A percentile compares a stretch with the other conserved stretches of the same genome.
Evolutionary conservation across 2,329 filamentous ascomycete species (phyloP).

Genomic region (Lasiodiplodia gonubiensis): DNA sequence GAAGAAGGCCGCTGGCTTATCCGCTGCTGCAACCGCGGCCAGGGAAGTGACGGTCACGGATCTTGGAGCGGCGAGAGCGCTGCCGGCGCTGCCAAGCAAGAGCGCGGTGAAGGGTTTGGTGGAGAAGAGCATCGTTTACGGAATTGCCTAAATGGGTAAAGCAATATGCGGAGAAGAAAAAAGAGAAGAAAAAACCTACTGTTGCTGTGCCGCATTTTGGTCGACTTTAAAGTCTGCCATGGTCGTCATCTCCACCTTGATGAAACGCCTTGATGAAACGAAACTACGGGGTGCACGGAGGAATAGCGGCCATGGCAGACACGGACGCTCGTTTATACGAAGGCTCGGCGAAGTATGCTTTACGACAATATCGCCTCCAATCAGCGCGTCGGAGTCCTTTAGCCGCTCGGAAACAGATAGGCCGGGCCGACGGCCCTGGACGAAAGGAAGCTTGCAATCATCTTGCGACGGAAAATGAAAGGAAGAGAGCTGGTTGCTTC

Average conservation of each 20-base stretch:
- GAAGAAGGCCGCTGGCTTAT: conserved; percentile 35
- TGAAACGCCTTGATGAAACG: not conserved
- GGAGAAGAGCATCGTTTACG: not conserved
- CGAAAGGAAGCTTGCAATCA: not conserved
- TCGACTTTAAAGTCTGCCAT: not conserved
- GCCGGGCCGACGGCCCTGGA: not conserved
- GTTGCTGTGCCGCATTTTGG: not conserved
- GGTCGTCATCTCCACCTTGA: not conserved
- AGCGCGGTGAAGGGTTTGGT: not conserved
- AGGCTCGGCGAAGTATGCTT: no score
- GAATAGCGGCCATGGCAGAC: not conserved
- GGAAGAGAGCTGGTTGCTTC: no score
- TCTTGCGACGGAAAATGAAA: not conserved
- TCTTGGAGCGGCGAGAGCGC: not conserved
- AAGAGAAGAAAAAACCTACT: no score
- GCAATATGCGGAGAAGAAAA: not conserved
- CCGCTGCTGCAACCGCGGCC: not conserved
- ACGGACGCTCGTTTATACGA: not conserved
- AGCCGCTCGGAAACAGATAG: conserved; percentile 3
- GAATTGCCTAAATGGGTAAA: not conserved
- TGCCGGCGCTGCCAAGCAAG: not conserved
- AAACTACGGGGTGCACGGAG: not conserved
- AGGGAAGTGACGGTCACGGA: not conserved
- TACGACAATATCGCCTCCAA: not conserved
- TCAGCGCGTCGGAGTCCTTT: not conserved